These are phyloP conservation scores for Biscogniauxia marginata DNA, from an alignment of 2,329 filamentous ascomycete genomes.

Conservation along the genomic window DNA sequence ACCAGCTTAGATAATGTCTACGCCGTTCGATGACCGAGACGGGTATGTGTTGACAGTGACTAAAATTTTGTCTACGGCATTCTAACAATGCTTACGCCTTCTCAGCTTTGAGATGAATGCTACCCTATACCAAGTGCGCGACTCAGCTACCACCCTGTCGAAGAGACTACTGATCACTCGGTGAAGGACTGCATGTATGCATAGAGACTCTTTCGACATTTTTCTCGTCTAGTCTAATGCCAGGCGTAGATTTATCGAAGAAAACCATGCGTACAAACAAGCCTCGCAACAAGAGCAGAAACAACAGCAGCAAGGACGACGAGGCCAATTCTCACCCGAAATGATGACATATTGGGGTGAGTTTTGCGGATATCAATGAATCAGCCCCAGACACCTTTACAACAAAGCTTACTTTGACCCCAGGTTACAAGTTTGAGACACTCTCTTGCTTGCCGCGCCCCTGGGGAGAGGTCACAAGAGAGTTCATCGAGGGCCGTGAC, in stretches of 20 bases:
- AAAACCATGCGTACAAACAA: slow-evolving; percentile 75
- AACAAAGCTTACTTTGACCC: not conserved
- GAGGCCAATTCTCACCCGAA: slow-evolving; percentile 59
- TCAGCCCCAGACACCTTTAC: not conserved
- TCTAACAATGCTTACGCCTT: slow-evolving; percentile 23
- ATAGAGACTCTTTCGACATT: not conserved
- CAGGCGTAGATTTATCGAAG: slow-evolving; percentile 77
- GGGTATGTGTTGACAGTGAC: slow-evolving; percentile 50
- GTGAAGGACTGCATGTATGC: slow-evolving; percentile 54
- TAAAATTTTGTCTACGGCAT: slow-evolving; percentile 1
- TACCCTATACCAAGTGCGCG: slow-evolving; percentile 77
- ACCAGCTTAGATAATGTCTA: slow-evolving; percentile 70
- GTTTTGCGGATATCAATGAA: slow-evolving; percentile 3
- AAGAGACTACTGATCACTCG: slow-evolving; percentile 15
- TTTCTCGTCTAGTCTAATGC: slow-evolving; percentile 7
- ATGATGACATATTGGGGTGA: slow-evolving; percentile 92
- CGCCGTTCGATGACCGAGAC: slow-evolving; percentile 78
- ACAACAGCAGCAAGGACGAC: slow-evolving; percentile 48
- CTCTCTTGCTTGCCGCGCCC: slow-evolving; percentile 71
- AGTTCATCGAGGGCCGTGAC: slow-evolving; percentile 76
- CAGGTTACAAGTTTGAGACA: slow-evolving; percentile 96
- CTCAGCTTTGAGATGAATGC: slow-evolving; percentile 96
- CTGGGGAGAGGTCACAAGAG: slow-evolving; percentile 71
- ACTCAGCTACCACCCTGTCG: slow-evolving; percentile 6
- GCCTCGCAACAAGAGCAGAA: slow-evolving; percentile 59